Evolutionary conservation across 768 basidiomycete species (phyloP), one percentile per base, ranked within the genome.

Genomic region (Serendipita indica): DNA sequence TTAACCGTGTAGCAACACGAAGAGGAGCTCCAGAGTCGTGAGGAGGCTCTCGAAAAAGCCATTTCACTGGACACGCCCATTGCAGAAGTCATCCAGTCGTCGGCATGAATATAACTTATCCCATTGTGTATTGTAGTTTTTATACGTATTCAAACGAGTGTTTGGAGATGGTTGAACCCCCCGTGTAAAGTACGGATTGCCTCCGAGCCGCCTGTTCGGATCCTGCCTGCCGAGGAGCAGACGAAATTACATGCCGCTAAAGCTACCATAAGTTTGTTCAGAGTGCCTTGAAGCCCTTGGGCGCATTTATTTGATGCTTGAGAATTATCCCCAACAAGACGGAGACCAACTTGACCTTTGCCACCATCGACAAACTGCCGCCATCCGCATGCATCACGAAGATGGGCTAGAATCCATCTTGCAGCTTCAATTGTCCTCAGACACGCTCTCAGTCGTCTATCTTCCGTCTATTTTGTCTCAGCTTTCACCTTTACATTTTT

Each of bases 381-480:
- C 1, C 41, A 25, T 18, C 5, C 18, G 27, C 7, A 54, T 54
- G 49, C 20, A 54, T n/a, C 49, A 54, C 16, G 49, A 54, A 54
- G 30, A 64, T 52, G 39, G 57, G 27, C 62, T 67, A 32, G 83
- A 83, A 66, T 69, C 74, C 22, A 67, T 89, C 7, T 72, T 91
- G 41, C 85, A 87, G 64, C 70, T 81, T 5, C 84, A 87, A 39
- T 74, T 91, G 32, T 81, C 80, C 20, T 79, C 85, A 0, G 89
- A 91, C 67, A 67, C 72, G 2, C 79, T 78, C 61, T 75, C 82
- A 12, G 75, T 80, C 3, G 62, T 73, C 4, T 75, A 86, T 64
- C 68, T 88, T 14, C 77, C 83, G 1, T 79, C 77, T 63, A 70
- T 84, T 41, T 67, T 89, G 20, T 71, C 75, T 4, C 67, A 74